These are phyloP conservation scores for Anisodus acutangulus DNA, from an alignment of 257 asterid genomes.

Conservation along the genomic window DNA sequence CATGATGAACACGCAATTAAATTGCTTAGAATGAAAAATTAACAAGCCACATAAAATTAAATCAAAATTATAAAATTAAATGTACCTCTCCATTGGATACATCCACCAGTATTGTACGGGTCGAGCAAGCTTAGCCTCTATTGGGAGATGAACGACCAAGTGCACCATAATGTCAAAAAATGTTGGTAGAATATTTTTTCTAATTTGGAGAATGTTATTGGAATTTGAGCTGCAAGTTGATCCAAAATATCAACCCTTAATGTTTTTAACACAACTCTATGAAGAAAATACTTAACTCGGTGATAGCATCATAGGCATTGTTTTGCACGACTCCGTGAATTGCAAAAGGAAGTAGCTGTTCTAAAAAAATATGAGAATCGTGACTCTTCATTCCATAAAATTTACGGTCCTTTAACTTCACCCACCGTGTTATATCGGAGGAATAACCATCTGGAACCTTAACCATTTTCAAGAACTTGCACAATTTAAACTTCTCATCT, in stretches of 20 bases:
- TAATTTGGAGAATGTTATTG: background rate
- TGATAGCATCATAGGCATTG: background rate
- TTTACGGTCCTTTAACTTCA: background rate
- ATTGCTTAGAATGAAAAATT: too few species aligned
- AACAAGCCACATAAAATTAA: background rate
- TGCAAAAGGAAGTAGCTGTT: background rate
- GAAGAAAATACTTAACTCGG: background rate
- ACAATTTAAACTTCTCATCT: background rate
- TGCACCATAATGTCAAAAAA: conserved; percentile 6
- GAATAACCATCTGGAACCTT: background rate
- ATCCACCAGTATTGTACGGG: background rate
- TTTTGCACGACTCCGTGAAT: background rate
- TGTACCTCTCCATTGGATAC: background rate
- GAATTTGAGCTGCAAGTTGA: background rate
- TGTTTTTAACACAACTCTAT: background rate
- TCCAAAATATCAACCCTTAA: background rate
- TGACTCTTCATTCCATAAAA: background rate
- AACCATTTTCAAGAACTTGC: background rate
- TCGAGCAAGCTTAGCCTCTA: background rate
- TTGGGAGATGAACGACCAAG: background rate
- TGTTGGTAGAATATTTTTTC: background rate
- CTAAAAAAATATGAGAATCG: background rate
- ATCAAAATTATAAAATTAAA: background rate
- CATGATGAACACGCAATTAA: too few species aligned
- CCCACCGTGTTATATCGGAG: background rate